Evolutionary conservation across 1,284 basidiomycete species (phyloP), one percentile per base, ranked within the genome.

Genomic region (Pulveroboletus ridleyi): DNA sequence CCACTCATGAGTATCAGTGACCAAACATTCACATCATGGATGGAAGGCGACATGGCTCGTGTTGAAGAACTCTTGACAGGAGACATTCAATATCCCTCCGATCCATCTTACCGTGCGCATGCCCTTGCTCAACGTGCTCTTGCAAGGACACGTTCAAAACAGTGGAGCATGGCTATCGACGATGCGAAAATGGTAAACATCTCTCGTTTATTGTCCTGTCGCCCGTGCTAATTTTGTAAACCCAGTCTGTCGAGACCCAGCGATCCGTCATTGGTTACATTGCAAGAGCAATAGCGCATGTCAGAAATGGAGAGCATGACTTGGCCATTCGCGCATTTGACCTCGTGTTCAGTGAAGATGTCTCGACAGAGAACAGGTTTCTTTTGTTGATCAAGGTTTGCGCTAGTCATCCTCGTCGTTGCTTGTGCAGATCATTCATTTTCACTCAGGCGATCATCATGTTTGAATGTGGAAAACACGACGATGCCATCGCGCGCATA

Each of bases 401-500:
- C 11, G 6, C 23, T 22, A 10, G 46, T 47, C 4, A 44, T 44
- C 9, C 10, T 47, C 22, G 4, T 6, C 3, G 7, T 11, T 47
- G 46, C 46, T n/a, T n/a, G 22, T n/a, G 20, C 46, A 13, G 11
- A 13, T 47, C 2, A 10, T 22, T 47, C 46, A n/a, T n/a, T 22
- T 11, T 9, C 4, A 22, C 46, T 47, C 11, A 47, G 46, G 66
- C 66, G 2, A 47, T 68, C 35, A 33, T 68, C 10, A 22, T 64
- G 20, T 67, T 68, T 47, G 62, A 60, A 42, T 55, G 54, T 3
- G 66, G 62, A 41, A 60, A 58, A 39, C 50, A 58, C 41, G n/a
- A 63, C 5, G 49, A 54, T 4, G 65, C 65, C 5, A n/a, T 68
- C 25, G 22, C 20, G 4, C 65, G 58, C 3, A 20, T 66, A 5